Evolutionary conservation across 2,329 filamentous ascomycete species (phyloP).

Genomic region (Chalara sp.): DNA sequence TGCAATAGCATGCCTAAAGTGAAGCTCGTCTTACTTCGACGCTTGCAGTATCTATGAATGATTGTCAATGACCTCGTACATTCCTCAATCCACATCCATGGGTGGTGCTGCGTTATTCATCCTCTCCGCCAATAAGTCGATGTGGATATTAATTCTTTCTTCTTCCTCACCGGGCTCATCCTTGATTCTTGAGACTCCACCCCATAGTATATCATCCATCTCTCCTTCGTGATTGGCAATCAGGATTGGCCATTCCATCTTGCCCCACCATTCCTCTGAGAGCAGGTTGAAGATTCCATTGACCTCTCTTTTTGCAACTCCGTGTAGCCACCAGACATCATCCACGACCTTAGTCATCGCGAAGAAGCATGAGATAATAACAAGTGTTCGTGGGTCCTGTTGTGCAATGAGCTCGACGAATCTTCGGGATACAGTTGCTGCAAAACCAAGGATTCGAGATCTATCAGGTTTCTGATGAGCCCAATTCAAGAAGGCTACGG

Average conservation of each 20-base stretch:
- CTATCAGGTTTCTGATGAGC: slow-evolving; percentile 54
- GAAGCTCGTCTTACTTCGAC: too few relatives aligned
- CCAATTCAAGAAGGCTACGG: slow-evolving; percentile 61
- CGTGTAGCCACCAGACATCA: slow-evolving; percentile 59
- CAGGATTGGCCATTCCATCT: slow-evolving; percentile 25
- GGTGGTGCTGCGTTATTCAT: slow-evolving; percentile 16
- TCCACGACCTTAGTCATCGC: slow-evolving; percentile 23
- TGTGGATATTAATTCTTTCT: slow-evolving; percentile 16
- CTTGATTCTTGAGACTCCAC: slow-evolving; percentile 8
- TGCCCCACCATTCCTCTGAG: slow-evolving; percentile 23
- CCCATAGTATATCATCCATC: slow-evolving; percentile 24
- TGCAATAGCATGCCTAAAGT: too few relatives aligned
- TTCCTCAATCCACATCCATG: slow-evolving; percentile 16
- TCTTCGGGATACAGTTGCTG: slow-evolving; percentile 55
- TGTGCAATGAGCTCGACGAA: slow-evolving; percentile 54
- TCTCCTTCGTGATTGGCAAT: slow-evolving; percentile 23
- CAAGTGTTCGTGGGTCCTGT: slow-evolving; percentile 36
- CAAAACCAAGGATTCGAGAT: slow-evolving; percentile 54
- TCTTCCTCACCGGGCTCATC: slow-evolving; percentile 7
- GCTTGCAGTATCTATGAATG: too few relatives aligned
- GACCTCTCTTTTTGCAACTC: slow-evolving; percentile 59
- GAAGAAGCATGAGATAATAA: slow-evolving; percentile 25
- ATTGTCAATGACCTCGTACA: too few relatives aligned
- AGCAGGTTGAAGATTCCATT: slow-evolving; percentile 38
- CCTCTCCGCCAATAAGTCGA: slow-evolving; percentile 20